Evolutionary conservation across 768 basidiomycete genomes (phyloP), one percentile per base, ranked within the genome.

Genomic region (Harrya chromipes): DNA sequence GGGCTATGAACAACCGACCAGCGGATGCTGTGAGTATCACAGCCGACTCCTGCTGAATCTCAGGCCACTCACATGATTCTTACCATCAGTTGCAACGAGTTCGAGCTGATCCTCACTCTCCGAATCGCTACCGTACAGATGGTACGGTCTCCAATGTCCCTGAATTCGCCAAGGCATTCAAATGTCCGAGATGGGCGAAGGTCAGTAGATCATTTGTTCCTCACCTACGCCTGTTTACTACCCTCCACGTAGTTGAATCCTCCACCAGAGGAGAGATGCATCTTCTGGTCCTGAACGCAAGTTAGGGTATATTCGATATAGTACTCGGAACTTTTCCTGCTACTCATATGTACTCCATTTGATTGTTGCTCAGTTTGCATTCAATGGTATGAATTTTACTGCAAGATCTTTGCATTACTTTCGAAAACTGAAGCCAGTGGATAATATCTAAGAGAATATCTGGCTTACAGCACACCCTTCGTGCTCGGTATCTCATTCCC

Each of bases 401-500:
- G 48, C 43, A n/a, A 42, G 39, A 20, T 11, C 10, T 24, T 19
- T 58, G 24, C 33, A 11, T 39, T 20, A 13, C 19, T 24, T 31
- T 16, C 12, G 12, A 12, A 42, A 27, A 12, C 13, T 43, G 27
- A 33, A 31, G 7, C 6, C 3, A 14, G 35, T 14, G 12, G 35
- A 36, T 31, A 4, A 33, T 33, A 40, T 29, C 13, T 24, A n/a
- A 34, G 29, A 26, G 20, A 24, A 39, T 11, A 26, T 19, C 2
- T 11, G 13, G 40, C 21, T 66, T 66, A 84, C 43, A 99, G 73
- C 6, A 98, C 94, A 39, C 97, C 97, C 70, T 99, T 99, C 4
- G 97, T 98, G 63, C 91, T 94, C 0, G 95, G 95, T 26, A 97
- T 84, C 50, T 99, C 97, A 56, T 83, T 78, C 5, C 90, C 82